Base-by-base conservation (phyloP, 2,329 filamentous ascomycete genomes). In the Seiridium cupressi region DNA sequence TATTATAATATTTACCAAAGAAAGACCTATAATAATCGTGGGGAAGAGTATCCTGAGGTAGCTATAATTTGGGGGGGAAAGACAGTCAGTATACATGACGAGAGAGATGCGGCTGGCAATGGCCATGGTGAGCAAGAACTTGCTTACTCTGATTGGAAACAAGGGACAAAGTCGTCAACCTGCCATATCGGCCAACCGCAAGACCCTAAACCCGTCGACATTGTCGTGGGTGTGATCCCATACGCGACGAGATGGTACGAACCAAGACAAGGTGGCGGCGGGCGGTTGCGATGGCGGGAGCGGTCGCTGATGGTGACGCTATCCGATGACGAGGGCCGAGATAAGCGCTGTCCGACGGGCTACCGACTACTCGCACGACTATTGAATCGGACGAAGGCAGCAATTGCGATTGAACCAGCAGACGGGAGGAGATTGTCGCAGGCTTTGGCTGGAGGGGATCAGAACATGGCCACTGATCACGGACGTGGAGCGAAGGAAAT, bases 41-140 rank as follows among this genome's bases (percentile, higher is more conserved):
- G 95, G 95, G 58, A 98, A 82, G 51, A 96, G 80, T 62, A 91
- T 86, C 75, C 91, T 89, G 58, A 96, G 84, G 74, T 91, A 93
- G 74, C 91, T 94, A 72, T 64, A 46, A 9, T 53, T 58, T 10
- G 18, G 61, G 58, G 47, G 61, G 36, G 11, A 36, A 26, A 9
- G 9, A 26, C 18, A 38, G 34, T 58, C 46, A 58, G 55, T 46
- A 51, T 40, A 31, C 7, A 31, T 10, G 26, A 7, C 46, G 8
- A 26, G 18, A 26, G 18, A 26, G 18, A 26, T 26, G 18, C 18
- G 18, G 18, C 18, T 26, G 46, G 46, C n/a, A n/a, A 48, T 7
- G 46, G 46, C 46, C 6, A 42, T 8, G 38, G 38, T 42, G 38
- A 42, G 13, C 7, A 13, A 7, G 38, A 42, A 42, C 18, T 26